Evolutionary conservation across 192 early-diverging fungal genomes (phyloP).

Genomic region (Coemansia sp.): DNA sequence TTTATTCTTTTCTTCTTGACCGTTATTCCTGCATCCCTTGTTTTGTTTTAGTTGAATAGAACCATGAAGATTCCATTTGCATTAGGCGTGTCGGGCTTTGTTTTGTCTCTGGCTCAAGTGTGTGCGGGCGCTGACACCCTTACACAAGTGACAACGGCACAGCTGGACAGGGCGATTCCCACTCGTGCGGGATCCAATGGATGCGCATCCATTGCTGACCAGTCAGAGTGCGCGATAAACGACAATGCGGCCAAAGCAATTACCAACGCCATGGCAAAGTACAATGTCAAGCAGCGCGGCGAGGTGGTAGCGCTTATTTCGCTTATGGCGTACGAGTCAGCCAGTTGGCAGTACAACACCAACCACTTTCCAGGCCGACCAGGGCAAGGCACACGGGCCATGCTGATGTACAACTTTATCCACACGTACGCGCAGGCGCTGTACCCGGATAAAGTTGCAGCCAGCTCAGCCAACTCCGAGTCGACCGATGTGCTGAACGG

Average conservation of each 20-base stretch:
- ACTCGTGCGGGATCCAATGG: slow-evolving; percentile 4
- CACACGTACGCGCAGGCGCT: slow-evolving; percentile 33
- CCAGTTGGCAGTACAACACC: slow-evolving; percentile 48
- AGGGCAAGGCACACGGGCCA: slow-evolving; percentile 48
- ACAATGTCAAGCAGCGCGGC: slow-evolving; percentile 31
- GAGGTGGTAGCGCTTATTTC: slow-evolving; percentile 40
- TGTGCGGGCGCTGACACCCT: background rate
- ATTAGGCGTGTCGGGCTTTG: background rate
- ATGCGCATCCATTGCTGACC: slow-evolving; percentile 8
- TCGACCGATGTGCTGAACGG: slow-evolving; percentile 14
- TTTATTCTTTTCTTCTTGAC: background rate
- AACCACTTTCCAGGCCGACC: slow-evolving; percentile 48
- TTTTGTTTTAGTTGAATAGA: background rate
- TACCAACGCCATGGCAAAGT: slow-evolving; percentile 38
- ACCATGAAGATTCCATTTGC: slow-evolving; percentile 15
- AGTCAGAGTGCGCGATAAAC: slow-evolving; percentile 35
- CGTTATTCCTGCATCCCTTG: background rate
- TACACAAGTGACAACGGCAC: background rate
- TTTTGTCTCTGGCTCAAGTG: background rate
- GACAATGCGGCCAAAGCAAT: slow-evolving; percentile 25
- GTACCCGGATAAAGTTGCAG: slow-evolving; percentile 14
- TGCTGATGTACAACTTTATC: slow-evolving; percentile 53
- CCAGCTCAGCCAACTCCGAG: background rate
- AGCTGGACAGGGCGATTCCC: slow-evolving; percentile 13
- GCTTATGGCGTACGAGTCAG: slow-evolving; percentile 49